Percentiles rank a stretch among this genome's conserved stretches.
Evolutionary conservation across 2,329 filamentous ascomycete genomes (phyloP).

Genomic region (Sporothrix sp.): DNA sequence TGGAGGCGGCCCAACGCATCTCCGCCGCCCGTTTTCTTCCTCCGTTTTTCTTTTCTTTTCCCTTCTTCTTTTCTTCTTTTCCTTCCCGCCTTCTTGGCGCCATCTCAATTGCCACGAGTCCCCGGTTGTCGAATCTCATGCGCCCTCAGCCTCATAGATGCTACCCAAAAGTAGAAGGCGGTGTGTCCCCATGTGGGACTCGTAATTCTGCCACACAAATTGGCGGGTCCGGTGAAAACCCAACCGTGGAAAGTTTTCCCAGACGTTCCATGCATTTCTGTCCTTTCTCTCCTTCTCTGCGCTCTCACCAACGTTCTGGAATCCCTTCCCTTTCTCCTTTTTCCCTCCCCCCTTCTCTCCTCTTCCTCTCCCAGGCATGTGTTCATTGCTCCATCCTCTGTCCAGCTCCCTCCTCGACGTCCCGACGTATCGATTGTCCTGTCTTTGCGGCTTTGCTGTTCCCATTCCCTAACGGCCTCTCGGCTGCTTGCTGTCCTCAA

Average conservation of each 20-base stretch:
- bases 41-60: no score
- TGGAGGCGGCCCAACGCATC: no score
- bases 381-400: conserved; percentile 5
- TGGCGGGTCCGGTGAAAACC: conserved; percentile 9
- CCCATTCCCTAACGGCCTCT: background rate
- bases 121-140: no score
- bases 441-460: conserved; percentile 6
- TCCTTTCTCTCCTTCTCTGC: background rate
- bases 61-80: no score
- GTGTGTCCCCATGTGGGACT: no score
- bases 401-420: background rate
- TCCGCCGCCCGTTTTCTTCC: no score
- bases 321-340: background rate
- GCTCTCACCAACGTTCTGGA: background rate
- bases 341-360: background rate
- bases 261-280: conserved; percentile 18
- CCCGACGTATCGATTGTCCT: background rate
- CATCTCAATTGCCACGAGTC: no score
- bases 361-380: background rate
- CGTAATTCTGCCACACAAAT: no score
- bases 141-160: no score
- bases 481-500: background rate
- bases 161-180: no score
- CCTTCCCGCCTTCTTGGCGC: no score
- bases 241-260: conserved; percentile 18